Evolutionary conservation across 805 yeast genomes (phyloP).

Genomic region (Trichomonascus vanleenenianus): DNA sequence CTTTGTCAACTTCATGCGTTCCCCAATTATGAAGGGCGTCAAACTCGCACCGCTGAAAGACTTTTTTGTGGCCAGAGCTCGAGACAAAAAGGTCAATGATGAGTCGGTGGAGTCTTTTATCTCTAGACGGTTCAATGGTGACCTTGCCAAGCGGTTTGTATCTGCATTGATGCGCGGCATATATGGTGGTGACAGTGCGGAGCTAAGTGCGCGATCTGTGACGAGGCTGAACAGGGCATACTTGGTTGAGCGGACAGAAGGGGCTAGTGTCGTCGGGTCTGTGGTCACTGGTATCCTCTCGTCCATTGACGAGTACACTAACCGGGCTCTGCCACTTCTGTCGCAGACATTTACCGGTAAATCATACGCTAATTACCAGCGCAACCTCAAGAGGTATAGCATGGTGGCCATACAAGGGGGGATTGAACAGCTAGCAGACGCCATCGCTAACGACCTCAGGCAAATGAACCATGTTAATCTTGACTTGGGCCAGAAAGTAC

Average conservation of each 20-base stretch:
- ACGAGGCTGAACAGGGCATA: constrained; percentile 50
- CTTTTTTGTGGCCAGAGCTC: constrained; percentile 25
- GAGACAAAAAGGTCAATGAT: constrained; percentile 34
- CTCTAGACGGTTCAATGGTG: constrained; percentile 58
- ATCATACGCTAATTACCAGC: constrained; percentile 4
- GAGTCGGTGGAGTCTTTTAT: constrained; percentile 68
- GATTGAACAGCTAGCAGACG: constrained; percentile 21
- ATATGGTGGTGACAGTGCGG: constrained; percentile 74
- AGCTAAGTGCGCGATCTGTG: constrained; percentile 50
- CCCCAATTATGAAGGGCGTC: constrained; percentile 38
- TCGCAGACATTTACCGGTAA: constrained; percentile 20
- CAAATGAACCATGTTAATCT: constrained; percentile 17
- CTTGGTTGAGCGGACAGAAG: constrained; percentile 42
- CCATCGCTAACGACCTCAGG: constrained; percentile 19
- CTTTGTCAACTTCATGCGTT: constrained; percentile 13
- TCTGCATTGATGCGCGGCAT: constrained; percentile 87
- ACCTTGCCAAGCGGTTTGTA: constrained; percentile 45
- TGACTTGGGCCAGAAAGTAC: constrained; percentile 12
- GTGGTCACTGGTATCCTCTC: constrained; percentile 31
- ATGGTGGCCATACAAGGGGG: constrained; percentile 20
- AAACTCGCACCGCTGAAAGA: constrained; percentile 42
- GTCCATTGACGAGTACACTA: constrained; percentile 19
- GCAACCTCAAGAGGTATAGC: constrained; percentile 8
- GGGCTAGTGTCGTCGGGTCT: constrained; percentile 47
- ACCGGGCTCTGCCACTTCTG: constrained; percentile 20